phyloP scores from a whole-genome alignment of 768 basidiomycete species.

The Mycena filopes region DNA sequence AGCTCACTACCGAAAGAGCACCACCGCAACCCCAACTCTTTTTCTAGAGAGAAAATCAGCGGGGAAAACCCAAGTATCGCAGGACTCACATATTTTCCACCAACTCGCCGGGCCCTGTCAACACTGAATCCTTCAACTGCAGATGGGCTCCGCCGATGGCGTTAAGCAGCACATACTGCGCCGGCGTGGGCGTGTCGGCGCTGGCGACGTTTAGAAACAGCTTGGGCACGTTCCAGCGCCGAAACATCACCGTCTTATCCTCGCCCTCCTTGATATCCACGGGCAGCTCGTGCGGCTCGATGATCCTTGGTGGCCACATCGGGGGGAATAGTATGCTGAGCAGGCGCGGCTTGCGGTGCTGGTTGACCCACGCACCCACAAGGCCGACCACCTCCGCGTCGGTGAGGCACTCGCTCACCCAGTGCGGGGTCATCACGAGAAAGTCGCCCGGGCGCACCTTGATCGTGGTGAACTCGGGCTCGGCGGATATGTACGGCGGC shows the following conservation, averaged over 20 bases:
- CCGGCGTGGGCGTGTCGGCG: too few species aligned
- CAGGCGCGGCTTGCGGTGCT: slow-evolving; percentile 21
- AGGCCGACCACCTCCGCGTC: slow-evolving; percentile 66
- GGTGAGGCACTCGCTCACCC: slow-evolving; percentile 64
- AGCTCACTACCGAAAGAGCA: too few species aligned
- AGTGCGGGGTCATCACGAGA: slow-evolving; percentile 62
- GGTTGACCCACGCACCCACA: slow-evolving; percentile 59
- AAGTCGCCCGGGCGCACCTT: slow-evolving; percentile 59
- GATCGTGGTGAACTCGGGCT: slow-evolving; percentile 60
- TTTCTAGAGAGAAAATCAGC: too few species aligned
- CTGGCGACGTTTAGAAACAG: too few species aligned
- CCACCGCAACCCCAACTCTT: too few species aligned
- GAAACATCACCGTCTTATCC: slow-evolving; percentile 44
- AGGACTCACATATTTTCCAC: slow-evolving; percentile 44
- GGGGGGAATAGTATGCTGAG: background rate
- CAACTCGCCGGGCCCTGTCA: slow-evolving; percentile 49
- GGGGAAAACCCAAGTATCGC: too few species aligned
- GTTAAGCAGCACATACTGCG: slow-evolving; percentile 40
- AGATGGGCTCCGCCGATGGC: slow-evolving; percentile 38
- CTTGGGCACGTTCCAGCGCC: too few species aligned
- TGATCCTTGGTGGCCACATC: slow-evolving; percentile 28
- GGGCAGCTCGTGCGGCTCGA: slow-evolving; percentile 22
- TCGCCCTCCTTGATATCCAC: slow-evolving; percentile 27
- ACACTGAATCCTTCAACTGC: slow-evolving; percentile 55
- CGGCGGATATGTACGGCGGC: slow-evolving; percentile 62